Evolutionary conservation across 176 grass and related monocot species (phyloP), one percentile per base, ranked within the genome.

Genomic region (Thalia dealbata): DNA sequence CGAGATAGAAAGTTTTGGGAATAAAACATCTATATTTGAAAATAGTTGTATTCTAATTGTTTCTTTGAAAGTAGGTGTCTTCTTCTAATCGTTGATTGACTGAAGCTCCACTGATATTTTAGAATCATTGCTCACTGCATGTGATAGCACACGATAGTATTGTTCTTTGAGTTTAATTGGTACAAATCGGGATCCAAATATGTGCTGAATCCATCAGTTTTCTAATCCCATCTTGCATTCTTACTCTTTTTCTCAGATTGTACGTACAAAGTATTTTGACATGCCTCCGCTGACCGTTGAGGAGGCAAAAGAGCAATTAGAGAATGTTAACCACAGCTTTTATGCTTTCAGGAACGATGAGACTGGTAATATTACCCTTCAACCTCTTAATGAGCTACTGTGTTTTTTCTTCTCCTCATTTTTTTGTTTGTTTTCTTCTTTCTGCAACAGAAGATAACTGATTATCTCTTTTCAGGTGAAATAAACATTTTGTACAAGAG

Each of bases 401-500:
- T 56, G 59, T 71, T 32, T 30, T 45, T 38, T 52, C 32, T 38
- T 38, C 32, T 38, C 32, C 32, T 38, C 32, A n/a, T n/a, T 38
- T 38, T 38, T 38, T 38, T 38, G 32, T 38, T n/a, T n/a, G n/a
- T 29, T 72, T 28, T 52, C 13, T 0, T 41, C 2, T 12, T 62
- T 18, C 19, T 44, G 32, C 55, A 19, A 6, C 7, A 45, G 25
- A 24, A 9, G 6, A 27, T 22, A 26, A 27, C 26, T 16, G 41
- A 48, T 29, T 52, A 12, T 26, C 15, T 14, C 18, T 46, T 11
- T 27, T 44, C 71, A 91, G 88, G 92, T 9, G 80, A 92, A 78
- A 78, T 92, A 19, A 96, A 96, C 78, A 85, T 96, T 67, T 61
- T 96, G 65, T 96, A 96, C 84, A 92, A 84, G 73, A 96, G 92